Base-by-base conservation (phyloP, 768 basidiomycete genomes). In the Gymnopilus dilepis region DNA sequence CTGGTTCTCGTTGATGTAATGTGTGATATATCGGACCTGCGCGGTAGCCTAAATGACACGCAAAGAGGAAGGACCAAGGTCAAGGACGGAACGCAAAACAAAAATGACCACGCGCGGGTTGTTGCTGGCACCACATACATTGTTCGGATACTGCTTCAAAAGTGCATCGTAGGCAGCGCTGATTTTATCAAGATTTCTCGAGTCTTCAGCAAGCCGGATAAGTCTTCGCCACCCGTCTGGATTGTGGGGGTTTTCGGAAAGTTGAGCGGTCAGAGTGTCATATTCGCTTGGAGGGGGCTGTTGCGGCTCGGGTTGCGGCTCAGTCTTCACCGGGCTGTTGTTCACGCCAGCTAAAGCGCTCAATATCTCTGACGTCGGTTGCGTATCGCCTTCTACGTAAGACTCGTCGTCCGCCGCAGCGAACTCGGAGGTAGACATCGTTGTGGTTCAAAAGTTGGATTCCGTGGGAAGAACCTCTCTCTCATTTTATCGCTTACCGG, bases 101-200 rank as follows among this genome's bases (percentile, higher is more conserved):
- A 31, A 60, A 41, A 63, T 9, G 47, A 56, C n/a, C 50, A 60
- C 47, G 52, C 48, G 55, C 53, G 40, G 22, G 19, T 34, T 38
- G 26, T 43, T 31, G 41, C 52, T 40, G 41, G 42, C 33, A 47
- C 57, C 54, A 61, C 66, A 61, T 78, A 98, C 95, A 68, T 91
- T 94, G 74, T 97, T 97, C 19, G 97, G 96, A 74, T 92, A 97
- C 54, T 87, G 87, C 70, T 88, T 85, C 59, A 97, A 82, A 65
- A 98, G 79, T 41, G 84, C 88, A 69, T 94, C 91, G 74, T 93
- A 98, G 15, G 91, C 86, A 45, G 86, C 83, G 63, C 92, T 86
- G 65, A 96, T 89, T 73, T 87, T 88, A 54, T 89, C 84, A 65
- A 94, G 83, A 70, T 97, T 91, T 63, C 87, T 88, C 34, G 84